phyloP scores from a whole-genome alignment of 352 stramenopile genomes.

The Blastocystis sp. region DNA sequence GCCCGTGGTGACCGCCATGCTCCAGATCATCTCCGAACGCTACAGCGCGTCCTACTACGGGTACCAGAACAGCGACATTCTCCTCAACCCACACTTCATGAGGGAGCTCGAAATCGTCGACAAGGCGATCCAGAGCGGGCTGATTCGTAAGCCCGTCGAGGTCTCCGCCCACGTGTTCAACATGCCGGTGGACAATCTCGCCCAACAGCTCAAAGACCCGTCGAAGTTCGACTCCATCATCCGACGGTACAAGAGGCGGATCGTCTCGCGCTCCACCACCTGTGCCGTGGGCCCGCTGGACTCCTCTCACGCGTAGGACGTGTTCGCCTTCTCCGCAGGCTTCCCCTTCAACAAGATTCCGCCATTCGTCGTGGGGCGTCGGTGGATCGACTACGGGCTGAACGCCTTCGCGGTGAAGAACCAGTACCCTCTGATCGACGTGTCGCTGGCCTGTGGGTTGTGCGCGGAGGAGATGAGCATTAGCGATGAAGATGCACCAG shows the following conservation, averaged over 20 bases:
- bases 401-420: neutral
- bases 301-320: neutral
- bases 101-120: neutral
- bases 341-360: neutral
- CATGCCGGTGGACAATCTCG: neutral
- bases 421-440: constrained; percentile 2
- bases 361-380: neutral
- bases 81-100: neutral
- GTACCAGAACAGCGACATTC: constrained; percentile 32
- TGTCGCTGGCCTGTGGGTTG: neutral
- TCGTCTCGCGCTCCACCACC: neutral
- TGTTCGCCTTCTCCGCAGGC: neutral
- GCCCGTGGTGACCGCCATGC: neutral
- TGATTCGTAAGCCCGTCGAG: neutral
- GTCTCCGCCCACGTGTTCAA: neutral
- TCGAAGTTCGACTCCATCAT: neutral
- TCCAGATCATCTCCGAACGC: neutral
- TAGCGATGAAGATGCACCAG: constrained; percentile 22
- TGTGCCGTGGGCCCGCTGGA: neutral
- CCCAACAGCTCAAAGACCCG: neutral
- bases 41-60: constrained; percentile 5
- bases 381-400: neutral
- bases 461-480: neutral
- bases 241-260: neutral
- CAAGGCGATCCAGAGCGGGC: neutral